These are phyloP conservation scores for Auricularia sp. DNA, from an alignment of 768 basidiomycete species.

Conservation along the genomic window DNA sequence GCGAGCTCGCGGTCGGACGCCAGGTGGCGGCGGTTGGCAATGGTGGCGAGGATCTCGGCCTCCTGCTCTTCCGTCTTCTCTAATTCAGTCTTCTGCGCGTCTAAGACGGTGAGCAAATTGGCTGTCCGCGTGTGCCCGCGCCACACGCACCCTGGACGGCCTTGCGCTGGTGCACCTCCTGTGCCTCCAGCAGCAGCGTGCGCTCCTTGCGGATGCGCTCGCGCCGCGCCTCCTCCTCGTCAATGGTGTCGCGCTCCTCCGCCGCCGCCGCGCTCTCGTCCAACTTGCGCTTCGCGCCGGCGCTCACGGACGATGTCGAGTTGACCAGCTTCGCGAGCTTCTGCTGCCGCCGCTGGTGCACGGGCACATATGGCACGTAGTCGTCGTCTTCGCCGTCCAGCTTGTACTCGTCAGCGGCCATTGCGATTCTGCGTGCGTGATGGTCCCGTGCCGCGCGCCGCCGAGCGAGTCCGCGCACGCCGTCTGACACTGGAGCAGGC, in stretches of 20 bases:
- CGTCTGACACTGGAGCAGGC: no score
- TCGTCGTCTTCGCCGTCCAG: constrained; percentile 36
- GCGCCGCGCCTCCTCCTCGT: constrained; percentile 64
- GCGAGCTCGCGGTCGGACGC: constrained; percentile 90
- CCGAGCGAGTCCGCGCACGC: no score
- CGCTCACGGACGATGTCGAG: constrained; percentile 26
- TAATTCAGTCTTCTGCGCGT: constrained; percentile 78
- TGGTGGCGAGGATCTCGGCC: constrained; percentile 82
- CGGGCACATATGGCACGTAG: constrained; percentile 81
- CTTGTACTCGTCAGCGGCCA: background rate
- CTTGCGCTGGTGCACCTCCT: constrained; percentile 82
- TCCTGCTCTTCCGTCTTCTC: constrained; percentile 84
- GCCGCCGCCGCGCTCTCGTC: constrained; percentile 43
- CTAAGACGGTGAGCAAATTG: constrained; percentile 24
- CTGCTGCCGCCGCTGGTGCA: constrained; percentile 73
- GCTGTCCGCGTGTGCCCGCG: background rate
- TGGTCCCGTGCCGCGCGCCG: no score
- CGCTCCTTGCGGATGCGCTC: constrained; percentile 76
- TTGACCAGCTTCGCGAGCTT: constrained; percentile 59
- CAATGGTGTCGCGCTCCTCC: constrained; percentile 58
- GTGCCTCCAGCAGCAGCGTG: constrained; percentile 84
- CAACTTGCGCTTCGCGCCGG: constrained; percentile 22
- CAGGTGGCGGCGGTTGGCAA: constrained; percentile 81
- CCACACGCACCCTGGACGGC: constrained; percentile 59
- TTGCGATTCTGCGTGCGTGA: no score